Evolutionary conservation across 2,329 filamentous ascomycete species (phyloP).

Genomic region (Pseudopyrenochaeta lycopersici): DNA sequence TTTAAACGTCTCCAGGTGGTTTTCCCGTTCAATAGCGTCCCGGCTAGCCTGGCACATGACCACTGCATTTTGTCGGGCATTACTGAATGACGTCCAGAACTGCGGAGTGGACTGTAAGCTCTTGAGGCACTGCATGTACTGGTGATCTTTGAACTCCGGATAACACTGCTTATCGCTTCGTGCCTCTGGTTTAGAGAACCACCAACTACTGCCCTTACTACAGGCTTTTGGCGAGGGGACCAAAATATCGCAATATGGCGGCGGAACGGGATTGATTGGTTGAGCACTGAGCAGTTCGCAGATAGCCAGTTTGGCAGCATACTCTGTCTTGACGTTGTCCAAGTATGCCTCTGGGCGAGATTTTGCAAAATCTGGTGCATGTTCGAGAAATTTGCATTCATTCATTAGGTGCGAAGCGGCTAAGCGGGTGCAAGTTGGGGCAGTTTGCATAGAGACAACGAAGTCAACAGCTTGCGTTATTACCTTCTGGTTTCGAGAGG

Average conservation of each 20-base stretch:
- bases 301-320: conserved; percentile 69
- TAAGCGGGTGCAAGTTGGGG: conserved; percentile 59
- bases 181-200: conserved; percentile 20
- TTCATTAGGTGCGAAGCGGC: conserved; percentile 62
- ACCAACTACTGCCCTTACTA: conserved; percentile 32
- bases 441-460: conserved; percentile 31
- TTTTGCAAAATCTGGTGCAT: conserved; percentile 36
- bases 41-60: conserved; percentile 70
- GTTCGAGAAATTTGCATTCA: conserved; percentile 62
- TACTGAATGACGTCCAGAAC: conserved; percentile 72
- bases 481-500: conserved; percentile 30
- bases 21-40: conserved; percentile 65
- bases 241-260: conserved; percentile 61
- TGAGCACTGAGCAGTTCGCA: conserved; percentile 67
- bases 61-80: conserved; percentile 67
- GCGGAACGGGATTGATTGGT: conserved; percentile 54
- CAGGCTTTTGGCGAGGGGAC: conserved; percentile 50
- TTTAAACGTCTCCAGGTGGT: conserved; percentile 44
- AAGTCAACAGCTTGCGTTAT: conserved; percentile 36
- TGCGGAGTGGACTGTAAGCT: conserved; percentile 64
- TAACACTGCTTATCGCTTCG: conserved; percentile 43
- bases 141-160: conserved; percentile 36
- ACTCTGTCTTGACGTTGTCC: conserved; percentile 62
- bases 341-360: conserved; percentile 38
- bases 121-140: conserved; percentile 62